phyloP scores from a whole-genome alignment of 306 rosid genomes.

The Medicago arabica region DNA sequence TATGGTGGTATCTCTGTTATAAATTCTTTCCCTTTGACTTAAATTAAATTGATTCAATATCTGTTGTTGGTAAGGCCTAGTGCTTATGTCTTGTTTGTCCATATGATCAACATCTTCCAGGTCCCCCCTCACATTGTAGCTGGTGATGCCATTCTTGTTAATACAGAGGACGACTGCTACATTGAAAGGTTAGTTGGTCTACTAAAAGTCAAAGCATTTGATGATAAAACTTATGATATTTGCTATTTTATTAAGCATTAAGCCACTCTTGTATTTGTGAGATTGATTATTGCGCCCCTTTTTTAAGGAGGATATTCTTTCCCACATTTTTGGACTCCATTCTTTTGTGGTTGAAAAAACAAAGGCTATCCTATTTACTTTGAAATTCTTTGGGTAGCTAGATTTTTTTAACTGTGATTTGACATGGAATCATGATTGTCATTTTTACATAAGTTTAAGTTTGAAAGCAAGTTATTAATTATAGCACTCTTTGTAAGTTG shows the following conservation, averaged over 20 bases:
- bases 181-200: slow-evolving; percentile 71
- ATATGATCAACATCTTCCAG: slow-evolving; percentile 47
- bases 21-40: slow-evolving; percentile 28
- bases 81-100: slow-evolving; percentile 17
- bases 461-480: slow-evolving; percentile 2
- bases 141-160: slow-evolving; percentile 81
- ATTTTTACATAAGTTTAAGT: neutral
- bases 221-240: slow-evolving; percentile 21
- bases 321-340: slow-evolving; percentile 5
- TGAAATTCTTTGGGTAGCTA: slow-evolving; percentile 21
- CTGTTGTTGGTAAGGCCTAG: slow-evolving; percentile 16
- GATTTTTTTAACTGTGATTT: neutral
- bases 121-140: slow-evolving; percentile 76
- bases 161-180: slow-evolving; percentile 75
- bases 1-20: slow-evolving; percentile 14
- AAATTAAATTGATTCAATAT: slow-evolving; percentile 30
- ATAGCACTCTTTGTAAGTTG: slow-evolving; percentile 24
- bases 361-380: slow-evolving; percentile 1
- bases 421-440: slow-evolving; percentile 1
- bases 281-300: slow-evolving; percentile 5
- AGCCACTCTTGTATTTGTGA: slow-evolving; percentile 31
- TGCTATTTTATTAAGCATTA: slow-evolving; percentile 21
- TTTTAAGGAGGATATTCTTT: neutral
- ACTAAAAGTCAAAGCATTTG: slow-evolving; percentile 15
- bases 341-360: neutral